Evolutionary conservation across 345 rosid genomes (phyloP), one percentile per base, ranked within the genome.

Genomic region (Xanthoceras sorbifolium): DNA sequence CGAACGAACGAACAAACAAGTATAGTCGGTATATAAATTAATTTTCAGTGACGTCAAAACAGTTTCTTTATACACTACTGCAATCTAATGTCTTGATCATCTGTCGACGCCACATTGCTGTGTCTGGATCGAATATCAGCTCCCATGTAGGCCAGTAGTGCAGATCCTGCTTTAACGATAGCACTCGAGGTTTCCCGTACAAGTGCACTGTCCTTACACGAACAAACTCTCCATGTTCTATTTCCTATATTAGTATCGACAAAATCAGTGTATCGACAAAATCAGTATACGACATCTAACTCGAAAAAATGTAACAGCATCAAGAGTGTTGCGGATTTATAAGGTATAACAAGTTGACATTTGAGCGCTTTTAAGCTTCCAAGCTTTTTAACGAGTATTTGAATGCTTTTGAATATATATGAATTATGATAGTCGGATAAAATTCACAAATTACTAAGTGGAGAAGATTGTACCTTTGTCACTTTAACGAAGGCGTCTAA

Each of bases 91-190:
- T 83, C 79, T 87, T 91, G 84, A 95, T 88, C 8, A 78, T 80
- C 32, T 81, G 34, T 74, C 97, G 88, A 23, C 84, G 87, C 99
- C 99, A 96, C 67, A 86, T 81, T 73, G 93, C 91, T 28, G 86
- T 82, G 67, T 82, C 87, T 6, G 98, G 93, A 71, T 96, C 93
- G 71, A 93, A 96, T 76, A 89, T 88, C 78, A 92, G 82, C 84
- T 91, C 94, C 98, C 98, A 93, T 15, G 97, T 91, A 22, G 97
- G 97, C 99, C 97, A 96, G 73, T 96, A 93, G 81, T 93, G 98
- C 64, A 96, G 85, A 86, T 93, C 99, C 78, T 96, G 97, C 87
- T 96, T 96, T 78, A 96, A 76, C 11, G 98, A 91, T 67, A 92
- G 69, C 23, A 96, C 97, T 69, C 94, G 87, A 52, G 99, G 99